A percentile compares a stretch with the other conserved stretches of the same genome.
Conservation (phyloP, 495 filamentous ascomycete genomes). For the Tirmania nivea region DNA sequence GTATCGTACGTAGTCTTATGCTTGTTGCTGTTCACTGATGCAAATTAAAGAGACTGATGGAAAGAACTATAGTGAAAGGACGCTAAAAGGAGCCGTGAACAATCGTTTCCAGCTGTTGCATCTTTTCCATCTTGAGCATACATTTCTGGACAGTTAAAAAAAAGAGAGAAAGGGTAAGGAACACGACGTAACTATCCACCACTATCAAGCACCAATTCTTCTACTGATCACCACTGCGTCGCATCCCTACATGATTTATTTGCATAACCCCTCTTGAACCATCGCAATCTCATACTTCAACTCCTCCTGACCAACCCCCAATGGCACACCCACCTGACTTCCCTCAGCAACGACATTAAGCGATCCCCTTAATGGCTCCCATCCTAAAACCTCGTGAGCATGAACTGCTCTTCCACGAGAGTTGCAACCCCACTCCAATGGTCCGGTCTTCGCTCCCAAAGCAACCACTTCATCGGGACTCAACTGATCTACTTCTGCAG, state of each 20-base stretch:
- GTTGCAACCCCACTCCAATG: slow-evolving; percentile 7
- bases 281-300: slow-evolving; percentile 7
- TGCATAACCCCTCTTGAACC: slow-evolving; percentile 3
- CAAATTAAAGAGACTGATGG: no score
- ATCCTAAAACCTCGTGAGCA: slow-evolving; percentile 1
- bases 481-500: slow-evolving; percentile 24
- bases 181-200: no score
- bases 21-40: no score
- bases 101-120: no score
- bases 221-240: no score
- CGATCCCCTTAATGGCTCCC: slow-evolving; percentile 1
- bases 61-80: no score
- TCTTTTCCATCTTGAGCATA: no score
- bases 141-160: no score
- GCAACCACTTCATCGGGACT: slow-evolving; percentile 3
- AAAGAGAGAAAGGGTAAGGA: no score
- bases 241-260: background rate
- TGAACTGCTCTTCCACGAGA: slow-evolving; percentile 4
- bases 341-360: background rate
- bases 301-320: background rate
- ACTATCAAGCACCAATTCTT: no score
- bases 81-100: no score
- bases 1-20: no score
- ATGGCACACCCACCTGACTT: background rate
- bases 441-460: slow-evolving; percentile 5